These are phyloP conservation scores for Coemansia sp. DNA, from an alignment of 192 early-diverging fungal genomes.

Conservation along the genomic window DNA sequence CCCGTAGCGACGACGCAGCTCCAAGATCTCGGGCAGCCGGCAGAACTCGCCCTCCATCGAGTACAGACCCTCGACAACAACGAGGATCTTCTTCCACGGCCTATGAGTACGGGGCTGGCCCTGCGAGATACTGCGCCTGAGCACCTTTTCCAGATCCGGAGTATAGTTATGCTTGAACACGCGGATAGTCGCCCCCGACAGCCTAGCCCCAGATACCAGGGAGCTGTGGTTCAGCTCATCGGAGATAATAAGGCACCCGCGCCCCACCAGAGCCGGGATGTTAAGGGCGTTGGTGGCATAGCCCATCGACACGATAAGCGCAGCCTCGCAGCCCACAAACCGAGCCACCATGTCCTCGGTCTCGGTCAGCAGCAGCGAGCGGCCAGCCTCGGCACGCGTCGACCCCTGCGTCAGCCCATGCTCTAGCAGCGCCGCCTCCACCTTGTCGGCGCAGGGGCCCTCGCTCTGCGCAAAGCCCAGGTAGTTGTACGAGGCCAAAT, in stretches of 20 bases:
- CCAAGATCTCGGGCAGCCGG: conserved; percentile 83
- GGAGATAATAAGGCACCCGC: conserved; percentile 88
- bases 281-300: conserved; percentile 96
- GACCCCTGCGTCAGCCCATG: conserved; percentile 71
- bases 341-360: conserved; percentile 83
- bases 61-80: conserved; percentile 95
- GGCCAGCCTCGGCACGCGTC: conserved; percentile 72
- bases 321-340: conserved; percentile 85
- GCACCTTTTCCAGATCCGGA: conserved; percentile 71
- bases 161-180: conserved; percentile 95
- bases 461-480: conserved; percentile 92
- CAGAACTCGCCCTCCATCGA: conserved; percentile 97
- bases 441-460: conserved; percentile 93
- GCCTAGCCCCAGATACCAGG: conserved; percentile 88
- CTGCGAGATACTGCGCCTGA: conserved; percentile 86
- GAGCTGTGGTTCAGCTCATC: conserved; percentile 97
- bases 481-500: conserved; percentile 97
- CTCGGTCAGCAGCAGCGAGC: conserved; percentile 65
- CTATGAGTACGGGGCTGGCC: conserved; percentile 97
- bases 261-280: conserved; percentile 78
- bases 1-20: conserved; percentile 88
- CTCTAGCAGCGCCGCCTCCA: conserved; percentile 70
- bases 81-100: conserved; percentile 98
- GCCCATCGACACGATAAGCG: conserved; percentile 92
- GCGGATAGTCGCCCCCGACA: conserved; percentile 85